Evolutionary conservation across 306 rosid species (phyloP).

Genomic region (Castanea sativa): DNA sequence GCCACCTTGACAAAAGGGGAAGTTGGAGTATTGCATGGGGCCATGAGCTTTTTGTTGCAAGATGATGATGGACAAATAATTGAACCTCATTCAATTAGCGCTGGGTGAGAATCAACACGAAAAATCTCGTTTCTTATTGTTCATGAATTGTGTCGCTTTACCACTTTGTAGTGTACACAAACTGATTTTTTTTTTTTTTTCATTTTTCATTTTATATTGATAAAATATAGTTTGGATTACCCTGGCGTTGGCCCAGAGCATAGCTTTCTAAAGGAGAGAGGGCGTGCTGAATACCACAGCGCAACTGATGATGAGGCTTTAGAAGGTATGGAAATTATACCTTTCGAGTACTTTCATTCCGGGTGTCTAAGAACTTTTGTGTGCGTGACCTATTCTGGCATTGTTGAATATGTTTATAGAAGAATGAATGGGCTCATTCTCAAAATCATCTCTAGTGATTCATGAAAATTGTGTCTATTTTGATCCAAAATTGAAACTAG

Average conservation of each 20-base stretch:
- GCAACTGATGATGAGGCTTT: slow-evolving; percentile 89
- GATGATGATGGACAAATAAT: slow-evolving; percentile 95
- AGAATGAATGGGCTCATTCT: too few relatives aligned
- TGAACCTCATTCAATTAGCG: slow-evolving; percentile 97
- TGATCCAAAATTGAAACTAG: too few relatives aligned
- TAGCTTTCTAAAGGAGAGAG: slow-evolving; percentile 75
- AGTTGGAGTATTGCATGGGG: slow-evolving; percentile 93
- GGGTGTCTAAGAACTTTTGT: too few relatives aligned
- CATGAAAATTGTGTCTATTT: too few relatives aligned
- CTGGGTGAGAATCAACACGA: slow-evolving; percentile 56
- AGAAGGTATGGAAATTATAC: slow-evolving; percentile 56
- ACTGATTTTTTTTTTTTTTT: slow-evolving; percentile 7
- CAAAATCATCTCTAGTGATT: too few relatives aligned
- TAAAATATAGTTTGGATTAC: slow-evolving; percentile 78
- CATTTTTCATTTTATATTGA: slow-evolving; percentile 1
- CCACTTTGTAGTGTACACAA: background rate
- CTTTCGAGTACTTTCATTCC: background rate
- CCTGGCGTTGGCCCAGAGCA: slow-evolving; percentile 99
- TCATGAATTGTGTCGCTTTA: too few relatives aligned
- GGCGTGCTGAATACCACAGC: slow-evolving; percentile 83
- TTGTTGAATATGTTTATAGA: too few relatives aligned
- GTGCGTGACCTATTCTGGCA: too few relatives aligned
- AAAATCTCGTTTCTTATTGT: too few relatives aligned
- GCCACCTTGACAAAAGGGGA: slow-evolving; percentile 92
- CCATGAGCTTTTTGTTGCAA: slow-evolving; percentile 93